Base-by-base conservation (phyloP, 805 yeast species). In the Vanderwaltozyma verrucispora region DNA sequence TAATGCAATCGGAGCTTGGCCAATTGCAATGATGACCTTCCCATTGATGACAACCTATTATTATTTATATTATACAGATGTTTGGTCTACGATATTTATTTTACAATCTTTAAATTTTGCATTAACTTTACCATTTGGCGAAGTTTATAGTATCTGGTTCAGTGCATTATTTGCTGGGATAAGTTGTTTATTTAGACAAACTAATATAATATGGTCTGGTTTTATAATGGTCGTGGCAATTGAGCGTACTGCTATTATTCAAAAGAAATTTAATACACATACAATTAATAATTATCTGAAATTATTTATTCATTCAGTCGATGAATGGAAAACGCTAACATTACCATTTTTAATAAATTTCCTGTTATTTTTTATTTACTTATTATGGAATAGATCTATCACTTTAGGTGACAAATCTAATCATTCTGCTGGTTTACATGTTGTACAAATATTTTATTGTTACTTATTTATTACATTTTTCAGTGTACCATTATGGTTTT, bases 331-430 rank as follows among this genome's bases (percentile, higher is more conserved):
- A 13, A 56, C 45, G 31, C 33, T 56, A 43, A 61, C 51, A 0
- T 28, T 69, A 2, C 88, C 92, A 1, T 82, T 64, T 54, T 49
- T 57, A 0, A 26, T 71, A 16, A 81, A 78, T 45, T 71, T 74
- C 23, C 53, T 56, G 0, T 44, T 67, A 1, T 89, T 87, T 56
- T 63, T 55, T 3, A 55, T 52, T 1, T 89, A 87, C 51, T 53
- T 87, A 28, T 44, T 69, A 23, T 48, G 63, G 49, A 92, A 92
- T 48, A 84, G 85, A 14, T 94, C 96, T 0, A 77, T 92, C 29
- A 80, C 97, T 0, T 68, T 89, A 33, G 98, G 98, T 2, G 98
- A 92, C 54, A 84, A 86, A 57, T 77, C 75, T 24, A 88, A 89
- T 57, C 98, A 92, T 56, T 64, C 67, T 26, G 69, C 78, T 2